Evolutionary conservation across 805 yeast genomes (phyloP).

Genomic region (Kockiozyma suomiensis): DNA sequence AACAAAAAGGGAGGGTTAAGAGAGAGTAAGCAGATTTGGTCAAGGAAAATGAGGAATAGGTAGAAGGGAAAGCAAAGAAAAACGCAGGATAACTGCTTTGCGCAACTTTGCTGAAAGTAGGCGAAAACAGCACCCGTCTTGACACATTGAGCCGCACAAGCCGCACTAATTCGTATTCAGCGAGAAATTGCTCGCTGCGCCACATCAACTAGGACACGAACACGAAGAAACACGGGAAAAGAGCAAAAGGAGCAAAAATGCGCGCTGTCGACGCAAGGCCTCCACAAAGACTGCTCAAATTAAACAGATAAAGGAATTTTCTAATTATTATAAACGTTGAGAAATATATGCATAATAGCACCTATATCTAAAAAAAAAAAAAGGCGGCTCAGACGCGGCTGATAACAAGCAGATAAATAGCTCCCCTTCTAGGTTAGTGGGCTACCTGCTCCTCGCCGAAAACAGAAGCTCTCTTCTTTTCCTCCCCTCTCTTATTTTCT

Average conservation of each 20-base stretch:
- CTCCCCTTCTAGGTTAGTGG: not conserved
- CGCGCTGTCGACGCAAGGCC: no score
- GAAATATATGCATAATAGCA: no score
- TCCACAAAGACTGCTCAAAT: no score
- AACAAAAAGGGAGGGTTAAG: no score
- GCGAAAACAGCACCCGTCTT: not conserved
- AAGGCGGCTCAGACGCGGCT: no score
- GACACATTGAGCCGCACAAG: slow-evolving; percentile 3
- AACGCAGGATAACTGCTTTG: no score
- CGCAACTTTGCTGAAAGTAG: no score
- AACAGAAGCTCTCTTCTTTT: not conserved
- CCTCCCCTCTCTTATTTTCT: not conserved
- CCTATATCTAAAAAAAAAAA: no score
- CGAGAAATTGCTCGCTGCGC: slow-evolving; percentile 20
- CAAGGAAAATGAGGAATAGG: not conserved
- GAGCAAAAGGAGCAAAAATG: not conserved
- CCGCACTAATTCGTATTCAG: slow-evolving; percentile 1
- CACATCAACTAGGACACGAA: not conserved
- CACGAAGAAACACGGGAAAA: not conserved
- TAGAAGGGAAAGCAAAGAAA: no score
- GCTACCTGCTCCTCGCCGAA: not conserved
- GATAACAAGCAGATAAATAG: not conserved
- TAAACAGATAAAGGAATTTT: no score
- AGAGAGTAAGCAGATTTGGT: no score
- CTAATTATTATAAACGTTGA: no score